Base-by-base conservation (phyloP, 2,329 filamentous ascomycete species). In the Claviceps sorghi region DNA sequence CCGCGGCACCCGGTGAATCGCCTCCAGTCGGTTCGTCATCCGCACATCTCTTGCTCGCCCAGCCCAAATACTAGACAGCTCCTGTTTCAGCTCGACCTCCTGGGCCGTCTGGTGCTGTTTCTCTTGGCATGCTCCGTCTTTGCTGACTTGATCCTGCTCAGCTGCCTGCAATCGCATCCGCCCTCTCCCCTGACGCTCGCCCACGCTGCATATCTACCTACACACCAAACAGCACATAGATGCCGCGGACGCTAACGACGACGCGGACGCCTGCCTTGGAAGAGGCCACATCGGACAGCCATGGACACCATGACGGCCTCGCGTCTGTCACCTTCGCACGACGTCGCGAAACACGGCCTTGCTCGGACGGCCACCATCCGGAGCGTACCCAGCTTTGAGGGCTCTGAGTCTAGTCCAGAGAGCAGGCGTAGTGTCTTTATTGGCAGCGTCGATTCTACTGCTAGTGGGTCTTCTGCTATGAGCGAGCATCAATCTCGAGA, bases 361-460 rank as follows among this genome's bases (percentile, higher is more conserved):
- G 59, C 60, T 49, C 62, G 67, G 54, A 62, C 65, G n/a, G 55
- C 62, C 53, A 79, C 77, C 32, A 81, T 82, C 55, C 76, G 78
- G 56, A 73, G 76, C 52, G 78, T 82, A 40, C 69, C 72, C 41
- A 79, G 75, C 66, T 73, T 75, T 61, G 77, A 80, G 62, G 71
- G 67, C 36, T 69, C 65, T 55, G 69, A 73, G 52, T 73, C 73
- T 43, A 71, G 70, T 55, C 69, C 67, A 50, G 68, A 70, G 49
- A 69, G 66, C 61, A 71, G 69, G 55, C 72, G 72, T 58, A 79
- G 76, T 53, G 69, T 67, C 55, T 75, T 80, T 57, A 78, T 77
- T 42, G 78, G 76, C 66, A 79, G 76, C 45, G 65, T 75, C 42
- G 74, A 76, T 60, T 80, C 78, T 64, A 76, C 72, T 60, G 62